Evolutionary conservation across 805 yeast species (phyloP), one percentile per base, ranked within the genome.

Genomic region (Yueomyces sp.): DNA sequence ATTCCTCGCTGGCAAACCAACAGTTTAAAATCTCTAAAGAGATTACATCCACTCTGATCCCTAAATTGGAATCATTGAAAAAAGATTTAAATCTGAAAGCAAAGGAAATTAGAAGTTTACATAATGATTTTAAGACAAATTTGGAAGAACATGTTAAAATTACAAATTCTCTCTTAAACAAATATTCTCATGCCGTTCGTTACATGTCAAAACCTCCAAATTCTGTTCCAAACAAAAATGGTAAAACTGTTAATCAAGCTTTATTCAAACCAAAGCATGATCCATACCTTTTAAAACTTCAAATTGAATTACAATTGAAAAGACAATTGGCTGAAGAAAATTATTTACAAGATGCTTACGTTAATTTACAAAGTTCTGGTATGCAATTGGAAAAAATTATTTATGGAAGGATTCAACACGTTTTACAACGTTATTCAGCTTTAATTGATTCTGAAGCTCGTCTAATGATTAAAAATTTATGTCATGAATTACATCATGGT

Each of bases 51-150:
- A 66, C 69, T 61, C 64, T 77, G 8, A 66, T 79, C 19, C 82
- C 82, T 19, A 67, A 78, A 40, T 62, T 81, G 39, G 81, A 75
- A 49, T 75, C 69, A 42, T 64, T 80, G 44, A 69, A 76, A 39
- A 74, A 81, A 48, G 96, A 86, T 62, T 66, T 87, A 49, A 65
- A 76, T 42, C 72, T 79, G 47, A 85, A 86, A 55, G 83, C 86
- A 47, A 81, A 81, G 59, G 95, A 85, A 59, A 85, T 85, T 52
- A 81, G 78, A 58, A 77, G 81, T 44, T 59, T 80, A 40, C 79
- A 76, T 50, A 60, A 64, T 2, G 85, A 80, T 57, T 81, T 78
- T 62, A 78, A 76, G 49, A 73, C 74, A 40, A 74, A 74, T 50
- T 66, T 81, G 45, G 73, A 70, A 44, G 70, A 66, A 46, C 85